A percentile compares a stretch with the other conserved stretches of the same genome.
Conservation (phyloP, 768 basidiomycete genomes). For the Lactarius tabidus region DNA sequence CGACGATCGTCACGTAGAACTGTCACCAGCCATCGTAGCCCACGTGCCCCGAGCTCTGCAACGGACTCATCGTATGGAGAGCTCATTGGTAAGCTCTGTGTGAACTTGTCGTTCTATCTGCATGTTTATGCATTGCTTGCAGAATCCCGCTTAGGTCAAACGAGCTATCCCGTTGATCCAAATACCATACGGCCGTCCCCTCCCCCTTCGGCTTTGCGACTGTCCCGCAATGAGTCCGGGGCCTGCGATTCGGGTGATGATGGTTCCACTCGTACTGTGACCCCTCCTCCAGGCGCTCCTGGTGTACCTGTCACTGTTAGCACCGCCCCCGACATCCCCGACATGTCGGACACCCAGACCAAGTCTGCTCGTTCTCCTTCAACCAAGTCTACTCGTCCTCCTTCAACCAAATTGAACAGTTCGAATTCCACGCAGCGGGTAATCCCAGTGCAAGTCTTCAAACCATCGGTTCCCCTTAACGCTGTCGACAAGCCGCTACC, state of each 20-base stretch:
- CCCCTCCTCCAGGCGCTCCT: constrained; percentile 38
- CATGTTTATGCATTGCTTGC: background rate
- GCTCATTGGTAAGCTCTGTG: constrained; percentile 46
- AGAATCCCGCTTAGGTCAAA: constrained; percentile 23
- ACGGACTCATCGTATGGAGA: constrained; percentile 60
- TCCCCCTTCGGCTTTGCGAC: constrained; percentile 58
- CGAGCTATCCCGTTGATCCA: constrained; percentile 39
- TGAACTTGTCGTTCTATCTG: background rate
- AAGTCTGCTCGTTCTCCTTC: constrained; percentile 35
- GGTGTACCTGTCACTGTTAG: constrained; percentile 38
- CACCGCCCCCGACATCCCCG: constrained; percentile 40
- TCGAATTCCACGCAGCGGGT: constrained; percentile 9
- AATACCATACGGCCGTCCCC: constrained; percentile 62
- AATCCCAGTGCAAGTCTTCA: constrained; percentile 25
- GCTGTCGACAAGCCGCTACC: constrained; percentile 26
- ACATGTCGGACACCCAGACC: constrained; percentile 51
- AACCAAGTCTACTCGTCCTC: constrained; percentile 26
- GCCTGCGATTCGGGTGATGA: constrained; percentile 28
- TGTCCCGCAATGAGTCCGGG: constrained; percentile 13
- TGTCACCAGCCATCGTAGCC: constrained; percentile 1
- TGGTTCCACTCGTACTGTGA: constrained; percentile 37
- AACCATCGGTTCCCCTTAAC: constrained; percentile 4
- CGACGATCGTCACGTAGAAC: constrained; percentile 17
- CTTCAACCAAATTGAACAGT: constrained; percentile 2
- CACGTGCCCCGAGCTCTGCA: constrained; percentile 25